phyloP scores from a whole-genome alignment of 768 basidiomycete genomes.

The Suillus alpinus region DNA sequence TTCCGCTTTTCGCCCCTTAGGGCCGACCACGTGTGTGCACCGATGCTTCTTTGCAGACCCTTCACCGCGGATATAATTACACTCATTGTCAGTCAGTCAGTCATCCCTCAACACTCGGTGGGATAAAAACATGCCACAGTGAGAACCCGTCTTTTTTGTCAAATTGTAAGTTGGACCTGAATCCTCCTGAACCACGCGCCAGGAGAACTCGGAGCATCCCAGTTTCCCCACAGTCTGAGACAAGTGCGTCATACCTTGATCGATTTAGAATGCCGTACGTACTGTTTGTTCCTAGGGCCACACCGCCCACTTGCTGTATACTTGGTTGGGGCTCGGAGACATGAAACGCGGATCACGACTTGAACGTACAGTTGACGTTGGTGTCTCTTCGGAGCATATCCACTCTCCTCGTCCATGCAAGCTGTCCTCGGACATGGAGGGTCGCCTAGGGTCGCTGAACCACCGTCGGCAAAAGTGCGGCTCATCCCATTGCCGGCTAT shows the following conservation, averaged over 20 bases:
- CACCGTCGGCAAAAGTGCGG: background rate
- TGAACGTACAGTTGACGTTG: background rate
- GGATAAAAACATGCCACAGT: background rate
- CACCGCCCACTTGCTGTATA: background rate
- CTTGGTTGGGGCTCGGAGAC: background rate
- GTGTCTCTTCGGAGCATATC: background rate
- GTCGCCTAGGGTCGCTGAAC: background rate
- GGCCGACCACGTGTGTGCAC: background rate
- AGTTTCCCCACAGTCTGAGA: background rate
- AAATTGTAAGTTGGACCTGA: background rate
- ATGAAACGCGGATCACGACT: background rate
- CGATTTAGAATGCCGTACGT: background rate
- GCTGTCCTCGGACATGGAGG: background rate
- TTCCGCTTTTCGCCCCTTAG: background rate
- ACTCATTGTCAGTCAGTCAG: background rate
- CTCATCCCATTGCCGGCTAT: background rate
- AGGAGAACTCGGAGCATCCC: background rate
- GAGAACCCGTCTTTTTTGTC: background rate
- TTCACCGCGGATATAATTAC: conserved; percentile 5
- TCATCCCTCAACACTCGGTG: background rate
- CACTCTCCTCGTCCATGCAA: background rate
- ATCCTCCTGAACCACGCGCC: background rate
- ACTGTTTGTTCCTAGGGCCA: background rate
- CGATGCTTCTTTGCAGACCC: background rate
- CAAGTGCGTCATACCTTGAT: background rate